These are phyloP conservation scores for Thermomyces lanuginosus DNA, from an alignment of 2,329 filamentous ascomycete genomes.

Conservation along the genomic window DNA sequence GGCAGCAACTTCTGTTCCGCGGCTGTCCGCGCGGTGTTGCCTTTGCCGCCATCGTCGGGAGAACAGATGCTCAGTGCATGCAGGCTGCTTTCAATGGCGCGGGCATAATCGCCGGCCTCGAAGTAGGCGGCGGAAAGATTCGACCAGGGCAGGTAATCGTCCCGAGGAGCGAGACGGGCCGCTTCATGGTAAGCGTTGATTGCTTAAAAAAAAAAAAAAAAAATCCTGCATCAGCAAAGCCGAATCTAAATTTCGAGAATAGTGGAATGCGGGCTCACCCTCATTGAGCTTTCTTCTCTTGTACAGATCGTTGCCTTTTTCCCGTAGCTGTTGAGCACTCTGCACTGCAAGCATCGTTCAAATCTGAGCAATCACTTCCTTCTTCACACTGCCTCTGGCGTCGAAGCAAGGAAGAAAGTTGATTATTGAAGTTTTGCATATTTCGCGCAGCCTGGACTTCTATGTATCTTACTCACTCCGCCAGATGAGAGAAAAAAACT, in stretches of 20 bases:
- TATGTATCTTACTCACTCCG: too few species aligned
- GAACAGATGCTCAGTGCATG: conserved; percentile 4
- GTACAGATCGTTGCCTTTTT: conserved; percentile 7
- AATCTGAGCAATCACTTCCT: conserved; percentile 2
- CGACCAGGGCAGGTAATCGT: conserved; percentile 7
- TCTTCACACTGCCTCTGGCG: too few species aligned
- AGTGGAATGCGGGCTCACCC: conserved; percentile 4
- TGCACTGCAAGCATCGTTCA: conserved; percentile 4
- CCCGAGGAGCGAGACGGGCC: conserved; percentile 2
- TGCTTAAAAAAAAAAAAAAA: conserved; percentile 2
- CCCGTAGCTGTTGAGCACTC: conserved; percentile 1
- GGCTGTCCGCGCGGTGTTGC: not conserved
- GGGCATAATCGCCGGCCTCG: conserved; percentile 4
- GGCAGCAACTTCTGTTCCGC: conserved; percentile 5
- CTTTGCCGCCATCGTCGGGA: not conserved
- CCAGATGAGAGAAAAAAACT: too few species aligned
- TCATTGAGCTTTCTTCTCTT: conserved; percentile 5
- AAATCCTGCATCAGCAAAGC: too few species aligned
- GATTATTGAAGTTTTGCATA: too few species aligned
- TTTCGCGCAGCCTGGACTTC: too few species aligned
- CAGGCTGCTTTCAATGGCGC: conserved; percentile 3
- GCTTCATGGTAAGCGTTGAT: conserved; percentile 7
- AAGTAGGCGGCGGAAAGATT: conserved; percentile 7
- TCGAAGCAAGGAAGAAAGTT: too few species aligned
- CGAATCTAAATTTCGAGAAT: too few species aligned